Conservation (phyloP, 305 asterid genomes). For the Fraxinus dipetala region DNA sequence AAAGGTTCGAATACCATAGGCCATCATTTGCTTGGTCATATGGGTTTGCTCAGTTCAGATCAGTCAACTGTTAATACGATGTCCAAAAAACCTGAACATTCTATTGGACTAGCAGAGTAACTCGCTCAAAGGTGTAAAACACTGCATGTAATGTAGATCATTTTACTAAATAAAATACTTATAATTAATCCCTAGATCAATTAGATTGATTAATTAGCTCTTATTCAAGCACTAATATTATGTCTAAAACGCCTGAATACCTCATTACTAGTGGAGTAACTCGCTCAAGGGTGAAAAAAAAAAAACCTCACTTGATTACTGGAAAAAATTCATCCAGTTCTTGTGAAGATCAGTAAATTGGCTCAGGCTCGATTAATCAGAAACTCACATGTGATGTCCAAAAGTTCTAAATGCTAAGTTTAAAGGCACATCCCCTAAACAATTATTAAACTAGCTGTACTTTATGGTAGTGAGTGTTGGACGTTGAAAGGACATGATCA, state of each 20-base stretch:
- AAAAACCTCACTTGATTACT: background rate
- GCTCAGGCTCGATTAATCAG: background rate
- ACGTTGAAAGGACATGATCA: background rate
- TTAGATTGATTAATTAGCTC: background rate
- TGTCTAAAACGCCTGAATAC: background rate
- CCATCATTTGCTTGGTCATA: background rate
- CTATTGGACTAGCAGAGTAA: background rate
- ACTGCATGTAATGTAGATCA: background rate
- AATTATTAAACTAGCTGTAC: background rate
- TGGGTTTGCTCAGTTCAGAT: background rate
- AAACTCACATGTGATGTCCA: background rate
- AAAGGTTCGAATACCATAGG: background rate
- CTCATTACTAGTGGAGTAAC: background rate
- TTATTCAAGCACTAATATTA: background rate
- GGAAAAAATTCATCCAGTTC: conserved; percentile 14
- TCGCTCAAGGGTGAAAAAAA: conserved; percentile 9
- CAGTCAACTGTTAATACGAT: background rate
- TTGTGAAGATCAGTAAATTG: conserved; percentile 5
- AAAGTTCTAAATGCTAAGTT: background rate
- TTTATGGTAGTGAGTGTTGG: background rate
- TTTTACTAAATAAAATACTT: background rate
- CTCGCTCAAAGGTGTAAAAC: background rate
- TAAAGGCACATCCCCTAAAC: background rate
- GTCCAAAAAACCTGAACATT: background rate
- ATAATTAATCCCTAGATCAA: background rate